Evolutionary conservation across 2,329 filamentous ascomycete species (phyloP).

Genomic region (Remersonia thermophila): DNA sequence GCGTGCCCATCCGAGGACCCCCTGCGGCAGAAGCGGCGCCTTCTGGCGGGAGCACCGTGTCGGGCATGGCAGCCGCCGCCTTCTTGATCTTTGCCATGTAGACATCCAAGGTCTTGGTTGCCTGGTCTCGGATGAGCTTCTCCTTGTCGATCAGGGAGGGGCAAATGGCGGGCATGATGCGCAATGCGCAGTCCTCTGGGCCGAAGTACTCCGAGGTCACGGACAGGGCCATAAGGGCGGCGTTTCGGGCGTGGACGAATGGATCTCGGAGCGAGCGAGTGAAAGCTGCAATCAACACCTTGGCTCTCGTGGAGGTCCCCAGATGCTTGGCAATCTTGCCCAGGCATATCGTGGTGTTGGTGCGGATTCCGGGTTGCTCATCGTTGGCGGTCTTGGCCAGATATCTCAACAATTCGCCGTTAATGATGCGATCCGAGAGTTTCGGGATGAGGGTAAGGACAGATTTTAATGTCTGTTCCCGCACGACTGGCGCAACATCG

Average conservation of each 20-base stretch:
- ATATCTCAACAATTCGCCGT: slow-evolving; percentile 81
- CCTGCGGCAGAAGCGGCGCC: slow-evolving; percentile 37
- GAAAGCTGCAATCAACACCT: slow-evolving; percentile 89
- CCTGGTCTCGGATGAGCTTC: slow-evolving; percentile 85
- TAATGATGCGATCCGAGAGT: slow-evolving; percentile 82
- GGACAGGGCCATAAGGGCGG: slow-evolving; percentile 70
- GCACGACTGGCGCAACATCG: slow-evolving; percentile 76
- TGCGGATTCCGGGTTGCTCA: slow-evolving; percentile 91
- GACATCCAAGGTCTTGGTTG: slow-evolving; percentile 74
- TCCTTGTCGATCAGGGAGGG: slow-evolving; percentile 87
- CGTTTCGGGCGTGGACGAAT: slow-evolving; percentile 87
- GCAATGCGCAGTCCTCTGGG: slow-evolving; percentile 78
- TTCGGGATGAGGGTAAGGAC: slow-evolving; percentile 80
- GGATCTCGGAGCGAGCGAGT: slow-evolving; percentile 80
- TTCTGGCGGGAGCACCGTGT: slow-evolving; percentile 61
- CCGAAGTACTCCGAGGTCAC: slow-evolving; percentile 78
- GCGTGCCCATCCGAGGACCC: slow-evolving; percentile 66
- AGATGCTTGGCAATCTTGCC: slow-evolving; percentile 92
- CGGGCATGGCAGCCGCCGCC: slow-evolving; percentile 63
- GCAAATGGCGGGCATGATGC: slow-evolving; percentile 73
- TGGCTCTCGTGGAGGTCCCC: slow-evolving; percentile 63
- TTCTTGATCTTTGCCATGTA: slow-evolving; percentile 78
- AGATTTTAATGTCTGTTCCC: slow-evolving; percentile 93
- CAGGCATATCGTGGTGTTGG: slow-evolving; percentile 94
- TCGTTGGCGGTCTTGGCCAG: slow-evolving; percentile 95